Percentiles rank a stretch among this genome's conserved stretches.
Evolutionary conservation across 1,284 basidiomycete species (phyloP).

Genomic region (Gomphus sp.): DNA sequence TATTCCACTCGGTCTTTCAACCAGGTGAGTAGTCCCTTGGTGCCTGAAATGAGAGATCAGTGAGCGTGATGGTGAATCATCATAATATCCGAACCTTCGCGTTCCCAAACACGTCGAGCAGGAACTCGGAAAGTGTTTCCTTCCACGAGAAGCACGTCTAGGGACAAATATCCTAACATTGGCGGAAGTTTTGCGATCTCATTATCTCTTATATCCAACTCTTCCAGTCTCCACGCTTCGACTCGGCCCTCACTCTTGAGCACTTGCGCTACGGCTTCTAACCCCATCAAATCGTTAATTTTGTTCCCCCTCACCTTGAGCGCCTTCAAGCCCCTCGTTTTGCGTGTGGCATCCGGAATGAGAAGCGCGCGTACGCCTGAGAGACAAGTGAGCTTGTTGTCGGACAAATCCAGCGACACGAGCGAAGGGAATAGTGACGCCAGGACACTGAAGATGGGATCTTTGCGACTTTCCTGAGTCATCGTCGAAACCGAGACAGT

Average conservation of each 20-base stretch:
- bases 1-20: constrained; percentile 11
- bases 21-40: constrained; percentile 11
- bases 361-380: constrained; percentile 14
- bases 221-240: constrained; percentile 63
- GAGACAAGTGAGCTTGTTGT: constrained; percentile 46
- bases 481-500: constrained; percentile 42
- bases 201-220: constrained; percentile 72
- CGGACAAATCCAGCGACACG: constrained; percentile 59
- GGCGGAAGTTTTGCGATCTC: constrained; percentile 58
- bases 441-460: constrained; percentile 47
- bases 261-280: constrained; percentile 44
- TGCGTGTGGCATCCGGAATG: constrained; percentile 10
- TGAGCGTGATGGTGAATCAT: not conserved
- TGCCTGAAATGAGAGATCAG: constrained; percentile 5
- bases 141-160: constrained; percentile 74
- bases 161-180: constrained; percentile 59
- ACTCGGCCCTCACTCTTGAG: constrained; percentile 58
- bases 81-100: constrained; percentile 36
- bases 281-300: constrained; percentile 49
- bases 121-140: constrained; percentile 81
- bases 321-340: constrained; percentile 44
- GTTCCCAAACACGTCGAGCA: constrained; percentile 68
- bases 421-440: constrained; percentile 59
- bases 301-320: constrained; percentile 60
- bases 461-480: constrained; percentile 27